Base-by-base conservation (phyloP, 192 early-diverging fungal species). In the Podila minutissima region DNA sequence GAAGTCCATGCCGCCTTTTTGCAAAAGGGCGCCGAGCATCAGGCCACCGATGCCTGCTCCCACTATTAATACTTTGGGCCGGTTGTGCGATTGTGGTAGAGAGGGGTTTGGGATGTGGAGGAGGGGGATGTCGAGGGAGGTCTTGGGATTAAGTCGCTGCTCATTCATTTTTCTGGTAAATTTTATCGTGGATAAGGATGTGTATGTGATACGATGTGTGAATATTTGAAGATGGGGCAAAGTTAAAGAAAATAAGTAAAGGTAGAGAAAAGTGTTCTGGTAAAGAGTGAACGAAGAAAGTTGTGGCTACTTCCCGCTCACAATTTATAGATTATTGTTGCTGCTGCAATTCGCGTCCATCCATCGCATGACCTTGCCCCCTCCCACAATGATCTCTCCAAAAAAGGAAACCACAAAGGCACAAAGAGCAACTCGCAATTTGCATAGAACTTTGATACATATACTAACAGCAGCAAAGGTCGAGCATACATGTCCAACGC, bases 41-140 rank as follows among this genome's bases (percentile, higher is more conserved):
- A 66, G 46, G 19, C 64, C 64, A 15, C 64, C 46, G 41, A 66
- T 41, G n/a, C 64, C 64, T 5, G 41, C 64, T 0, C 64, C 64
- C 0, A 51, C 46, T n/a, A 66, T 66, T 1, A 66, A 17, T 6
- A 66, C 64, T 19, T 41, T 66, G 19, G 64, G 48, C 13, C 20
- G 38, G 1, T 12, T 64, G 37, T 6, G 62, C 15, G 41, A 17
- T 2, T 12, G 1, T 46, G 41, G 41, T 46, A 17, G 15, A 17
- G 41, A 46, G 13, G 41, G 4, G 12, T 15, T 3, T 12, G 41
- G 15, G 15, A 4, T 13, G 0, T 24, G n/a, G 11, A 55, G 5
- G 53, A 24, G 53, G 24, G 24, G n/a, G 20, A 55, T n/a, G n/a
- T 55, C 20, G n/a, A 55, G 6, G 2, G 24, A 24, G 24, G 5